Evolutionary conservation across 2,329 filamentous ascomycete species (phyloP).

Genomic region (Fusarium foetens): DNA sequence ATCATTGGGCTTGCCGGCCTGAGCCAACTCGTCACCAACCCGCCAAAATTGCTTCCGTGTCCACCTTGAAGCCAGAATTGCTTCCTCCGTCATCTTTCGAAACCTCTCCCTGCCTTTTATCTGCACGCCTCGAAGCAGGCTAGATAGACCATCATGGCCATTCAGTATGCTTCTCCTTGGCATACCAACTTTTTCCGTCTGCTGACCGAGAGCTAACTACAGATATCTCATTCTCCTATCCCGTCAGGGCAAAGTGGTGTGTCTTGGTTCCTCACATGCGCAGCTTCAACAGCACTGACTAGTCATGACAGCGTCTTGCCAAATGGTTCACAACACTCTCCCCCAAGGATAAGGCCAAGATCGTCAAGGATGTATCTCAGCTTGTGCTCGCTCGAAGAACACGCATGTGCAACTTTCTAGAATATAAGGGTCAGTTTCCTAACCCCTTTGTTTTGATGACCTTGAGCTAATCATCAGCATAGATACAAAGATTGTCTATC

Average conservation of each 20-base stretch:
- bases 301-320: slow-evolving; percentile 79
- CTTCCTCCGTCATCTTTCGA: slow-evolving; percentile 37
- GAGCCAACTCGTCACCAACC: slow-evolving; percentile 45
- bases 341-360: slow-evolving; percentile 98
- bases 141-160: slow-evolving; percentile 53
- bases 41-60: slow-evolving; percentile 45
- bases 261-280: slow-evolving; percentile 53
- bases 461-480: slow-evolving; percentile 24
- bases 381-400: slow-evolving; percentile 94
- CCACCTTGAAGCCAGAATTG: slow-evolving; percentile 40
- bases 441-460: slow-evolving; percentile 12
- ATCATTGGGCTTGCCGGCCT: slow-evolving; percentile 1
- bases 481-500: slow-evolving; percentile 99
- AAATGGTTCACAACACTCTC: slow-evolving; percentile 99
- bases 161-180: slow-evolving; percentile 52
- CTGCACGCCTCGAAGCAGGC: slow-evolving; percentile 40
- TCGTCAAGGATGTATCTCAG: slow-evolving; percentile 99
- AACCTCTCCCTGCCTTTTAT: slow-evolving; percentile 21
- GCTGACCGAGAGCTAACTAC: slow-evolving; percentile 41
- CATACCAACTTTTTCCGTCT: slow-evolving; percentile 6
- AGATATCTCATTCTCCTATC: slow-evolving; percentile 98
- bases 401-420: slow-evolving; percentile 99
- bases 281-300: slow-evolving; percentile 34
- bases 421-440: slow-evolving; percentile 85
- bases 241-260: slow-evolving; percentile 98